Conservation (phyloP, 2,329 filamentous ascomycete species). For the Herpotrichia juniperi region DNA sequence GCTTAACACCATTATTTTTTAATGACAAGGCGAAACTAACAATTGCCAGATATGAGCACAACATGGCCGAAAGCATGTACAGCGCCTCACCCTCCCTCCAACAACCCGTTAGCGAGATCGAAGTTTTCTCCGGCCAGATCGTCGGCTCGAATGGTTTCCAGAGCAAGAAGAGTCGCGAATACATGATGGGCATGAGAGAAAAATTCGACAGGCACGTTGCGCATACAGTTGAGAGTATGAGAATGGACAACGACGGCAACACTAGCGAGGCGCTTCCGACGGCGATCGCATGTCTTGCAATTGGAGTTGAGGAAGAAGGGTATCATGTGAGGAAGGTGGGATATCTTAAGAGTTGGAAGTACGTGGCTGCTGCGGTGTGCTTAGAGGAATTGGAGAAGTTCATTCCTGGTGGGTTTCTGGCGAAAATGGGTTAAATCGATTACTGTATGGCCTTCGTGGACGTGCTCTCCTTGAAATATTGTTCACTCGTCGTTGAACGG, state of each 20-base stretch:
- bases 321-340: conserved; percentile 29
- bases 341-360: conserved; percentile 58
- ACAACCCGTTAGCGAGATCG: conserved; percentile 38
- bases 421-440: not conserved
- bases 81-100: conserved; percentile 33
- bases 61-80: conserved; percentile 56
- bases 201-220: conserved; percentile 52
- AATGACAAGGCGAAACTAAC: not conserved
- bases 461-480: too few species aligned
- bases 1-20: not conserved
- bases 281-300: conserved; percentile 57
- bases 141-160: conserved; percentile 56
- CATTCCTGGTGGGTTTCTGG: not conserved
- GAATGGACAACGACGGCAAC: conserved; percentile 30
- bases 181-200: conserved; percentile 44
- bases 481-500: too few species aligned
- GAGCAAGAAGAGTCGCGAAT: conserved; percentile 35
- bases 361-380: conserved; percentile 58
- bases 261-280: conserved; percentile 52
- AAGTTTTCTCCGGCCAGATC: conserved; percentile 63
- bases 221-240: conserved; percentile 52
- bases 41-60: conserved; percentile 57
- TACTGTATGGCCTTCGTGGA: too few species aligned
- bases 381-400: conserved; percentile 55
- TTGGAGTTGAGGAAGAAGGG: conserved; percentile 44